These are phyloP conservation scores for Aphanocladium album DNA, from an alignment of 2,329 filamentous ascomycete genomes.

Conservation along the genomic window DNA sequence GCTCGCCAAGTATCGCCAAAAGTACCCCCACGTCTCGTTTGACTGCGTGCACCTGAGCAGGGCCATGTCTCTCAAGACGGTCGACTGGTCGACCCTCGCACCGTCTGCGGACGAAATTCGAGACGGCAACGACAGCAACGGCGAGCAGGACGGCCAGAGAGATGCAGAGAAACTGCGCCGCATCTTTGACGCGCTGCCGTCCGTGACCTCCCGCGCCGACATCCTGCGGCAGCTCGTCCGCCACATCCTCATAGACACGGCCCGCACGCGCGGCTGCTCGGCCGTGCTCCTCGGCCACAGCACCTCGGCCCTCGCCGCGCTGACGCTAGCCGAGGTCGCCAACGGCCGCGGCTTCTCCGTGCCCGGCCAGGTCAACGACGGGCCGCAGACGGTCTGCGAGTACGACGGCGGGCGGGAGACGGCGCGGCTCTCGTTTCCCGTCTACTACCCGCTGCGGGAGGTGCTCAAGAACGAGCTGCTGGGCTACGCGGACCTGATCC, in stretches of 20 bases:
- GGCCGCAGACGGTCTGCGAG: conserved; percentile 38
- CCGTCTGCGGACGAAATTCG: conserved; percentile 1
- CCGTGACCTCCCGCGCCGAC: conserved; percentile 72
- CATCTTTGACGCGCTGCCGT: conserved; percentile 58
- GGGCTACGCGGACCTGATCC: conserved; percentile 55
- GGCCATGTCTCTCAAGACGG: conserved; percentile 46
- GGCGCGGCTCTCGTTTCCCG: conserved; percentile 26
- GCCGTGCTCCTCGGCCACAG: conserved; percentile 78
- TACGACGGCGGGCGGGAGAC: conserved; percentile 24
- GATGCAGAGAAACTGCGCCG: conserved; percentile 40
- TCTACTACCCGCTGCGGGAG: conserved; percentile 82
- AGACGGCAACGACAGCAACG: conserved; percentile 26
- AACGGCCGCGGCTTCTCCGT: conserved; percentile 84
- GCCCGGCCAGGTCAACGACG: conserved; percentile 78
- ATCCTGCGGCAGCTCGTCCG: conserved; percentile 65
- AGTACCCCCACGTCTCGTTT: conserved; percentile 64
- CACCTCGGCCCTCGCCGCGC: conserved; percentile 81
- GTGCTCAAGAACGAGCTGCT: conserved; percentile 75
- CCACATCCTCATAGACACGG: conserved; percentile 63
- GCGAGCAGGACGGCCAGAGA: background rate
- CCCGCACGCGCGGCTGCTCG: conserved; percentile 55
- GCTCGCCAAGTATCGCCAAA: conserved; percentile 47
- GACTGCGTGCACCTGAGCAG: conserved; percentile 58
- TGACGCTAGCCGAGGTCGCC: conserved; percentile 79
- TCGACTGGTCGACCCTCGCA: conserved; percentile 51